Base-by-base conservation (phyloP, 2,329 filamentous ascomycete species). In the Remersonia thermophila region DNA sequence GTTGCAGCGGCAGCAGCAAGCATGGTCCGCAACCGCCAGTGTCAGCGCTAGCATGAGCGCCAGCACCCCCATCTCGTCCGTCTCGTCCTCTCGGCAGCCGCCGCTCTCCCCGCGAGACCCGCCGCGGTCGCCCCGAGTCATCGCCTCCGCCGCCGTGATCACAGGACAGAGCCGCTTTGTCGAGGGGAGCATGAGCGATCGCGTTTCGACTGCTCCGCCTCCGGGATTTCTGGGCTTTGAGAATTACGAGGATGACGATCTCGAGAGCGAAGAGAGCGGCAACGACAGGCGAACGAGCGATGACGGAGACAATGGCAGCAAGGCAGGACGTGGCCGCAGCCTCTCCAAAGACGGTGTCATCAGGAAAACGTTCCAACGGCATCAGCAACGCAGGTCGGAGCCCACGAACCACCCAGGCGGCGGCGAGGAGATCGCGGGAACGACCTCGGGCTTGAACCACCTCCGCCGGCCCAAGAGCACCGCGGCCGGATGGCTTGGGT, bases 151-250 rank as follows among this genome's bases (percentile, higher is more conserved):
- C 10, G 45, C 45, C 13, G 31, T 34, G 18, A 41, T 43, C 20
- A 23, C 27, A 4, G 42, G 49, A 29, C 57, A 56, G 47, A 63
- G 73, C 62, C 54, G 75, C 59, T 65, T 93, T 70, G 51, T 79
- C 27, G 86, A 94, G 59, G 86, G 81, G 28, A 89, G 80, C 51
- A 89, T 94, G 83, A 84, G 79, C 51, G 83, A 93, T 57, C 77
- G 82, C 45, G 66, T 73, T 23, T 87, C 81, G 51, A 69, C 74
- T 40, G 71, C 67, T 40, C 84, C 84, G 18, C 83, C 83, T 0
- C 66, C 71, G 30, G 67, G 74, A 28, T 86, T 82, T 55, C 65
- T 81, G 29, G 74, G 56, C 15, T 54, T 57, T 9, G 54, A 56
- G 12, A 54, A 58, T 17, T 36, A 39, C n/a, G 45, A 45, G 41